Evolutionary conservation across 768 basidiomycete species (phyloP).

Genomic region (Pleurotus sapidus): DNA sequence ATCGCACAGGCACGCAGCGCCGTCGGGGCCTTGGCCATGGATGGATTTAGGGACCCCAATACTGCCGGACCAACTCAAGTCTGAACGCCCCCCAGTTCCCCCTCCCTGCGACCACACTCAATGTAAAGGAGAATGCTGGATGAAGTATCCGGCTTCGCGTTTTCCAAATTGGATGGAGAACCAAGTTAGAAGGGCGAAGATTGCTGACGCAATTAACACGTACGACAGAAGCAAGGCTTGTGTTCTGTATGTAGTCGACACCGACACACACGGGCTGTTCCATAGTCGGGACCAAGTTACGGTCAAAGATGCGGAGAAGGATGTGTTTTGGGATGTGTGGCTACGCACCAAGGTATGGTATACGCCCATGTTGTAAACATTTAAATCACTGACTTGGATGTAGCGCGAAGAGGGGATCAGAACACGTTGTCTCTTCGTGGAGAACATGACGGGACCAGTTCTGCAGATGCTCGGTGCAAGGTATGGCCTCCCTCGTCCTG

Average conservation of each 20-base stretch:
- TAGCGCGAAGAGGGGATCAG: constrained; percentile 19
- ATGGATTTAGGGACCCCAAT: constrained; percentile 11
- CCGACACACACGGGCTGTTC: neutral
- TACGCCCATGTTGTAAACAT: neutral
- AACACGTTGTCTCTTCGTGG: constrained; percentile 33
- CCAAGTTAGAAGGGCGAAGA: constrained; percentile 31
- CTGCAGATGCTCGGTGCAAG: constrained; percentile 33
- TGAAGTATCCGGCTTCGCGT: constrained; percentile 32
- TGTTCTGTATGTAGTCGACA: neutral
- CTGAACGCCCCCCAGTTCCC: constrained; percentile 2
- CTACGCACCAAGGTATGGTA: constrained; percentile 20
- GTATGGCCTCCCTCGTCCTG: constrained; percentile 16
- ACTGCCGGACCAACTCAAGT: neutral
- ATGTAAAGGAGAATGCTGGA: constrained; percentile 20
- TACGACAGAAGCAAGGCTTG: neutral
- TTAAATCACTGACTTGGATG: constrained; percentile 4
- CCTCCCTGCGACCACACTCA: constrained; percentile 8
- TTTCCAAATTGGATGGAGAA: constrained; percentile 39
- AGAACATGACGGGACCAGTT: constrained; percentile 27
- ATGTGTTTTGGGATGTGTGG: constrained; percentile 22
- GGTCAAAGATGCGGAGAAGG: constrained; percentile 15
- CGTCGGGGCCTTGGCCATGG: constrained; percentile 32
- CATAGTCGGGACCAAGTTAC: constrained; percentile 3
- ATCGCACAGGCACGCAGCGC: constrained; percentile 13
- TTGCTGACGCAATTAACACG: constrained; percentile 16